Base-by-base conservation (phyloP, 495 filamentous ascomycete species). In the Hyaloscypha hepaticicola region DNA sequence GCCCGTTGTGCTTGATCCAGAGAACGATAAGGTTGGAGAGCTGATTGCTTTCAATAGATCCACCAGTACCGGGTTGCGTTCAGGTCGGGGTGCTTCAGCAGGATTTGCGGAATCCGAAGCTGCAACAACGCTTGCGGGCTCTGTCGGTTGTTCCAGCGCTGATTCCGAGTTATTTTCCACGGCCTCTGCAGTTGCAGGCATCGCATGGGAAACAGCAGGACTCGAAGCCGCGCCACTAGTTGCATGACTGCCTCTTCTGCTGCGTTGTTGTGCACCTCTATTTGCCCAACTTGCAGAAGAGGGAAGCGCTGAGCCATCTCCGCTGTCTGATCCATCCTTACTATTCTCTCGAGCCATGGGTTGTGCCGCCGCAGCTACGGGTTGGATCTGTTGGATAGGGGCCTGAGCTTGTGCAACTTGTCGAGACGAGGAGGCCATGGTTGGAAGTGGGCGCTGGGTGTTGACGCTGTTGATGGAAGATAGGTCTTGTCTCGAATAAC, bases 251-350 rank as follows among this genome's bases (percentile, higher is more conserved):
- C 88, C 82, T 38, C 89, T 82, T 60, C 89, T 82, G 67, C 89
- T 89, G 48, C 86, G 83, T 63, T 86, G 85, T 34, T 89, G 85
- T 5, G 85, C 80, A 63, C 90, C 89, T 67, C 90, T 92, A 55
- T 83, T 85, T 6, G 93, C 95, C 95, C 95, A 99, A 72, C 88
- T 97, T 5, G 94, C 95, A 6, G 93, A 91, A 7, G 94, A 89
- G 0, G 95, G 95, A 16, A 99, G 82, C 11, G 92, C 96, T 48
- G 96, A 89, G 1, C 88, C 88, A 72, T 97, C 93, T 41, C 81
- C 83, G 67, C 79, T 80, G 58, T 87, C 78, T 6, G 87, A 82
- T 48, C 87, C 91, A 70, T 97, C 91, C 68, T 87, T 88, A 77
- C 91, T 90, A 22, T 83, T 81, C 72, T 91, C 87, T 41, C 90